A percentile compares a stretch with the other conserved stretches of the same genome.
Conservation (phyloP, 306 rosid genomes). For the Lagenaria siceraria region DNA sequence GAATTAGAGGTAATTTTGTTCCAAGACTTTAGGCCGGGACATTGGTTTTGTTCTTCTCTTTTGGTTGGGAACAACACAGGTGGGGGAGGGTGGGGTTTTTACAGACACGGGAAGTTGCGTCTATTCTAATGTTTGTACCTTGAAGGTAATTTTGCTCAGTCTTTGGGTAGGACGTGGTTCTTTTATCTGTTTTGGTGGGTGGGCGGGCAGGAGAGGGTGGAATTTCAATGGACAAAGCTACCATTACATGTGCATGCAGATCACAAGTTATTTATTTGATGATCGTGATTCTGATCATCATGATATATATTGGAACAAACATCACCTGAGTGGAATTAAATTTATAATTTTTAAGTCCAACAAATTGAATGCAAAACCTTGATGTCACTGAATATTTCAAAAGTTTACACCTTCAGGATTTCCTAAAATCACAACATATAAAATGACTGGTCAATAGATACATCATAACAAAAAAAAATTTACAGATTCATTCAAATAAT, state of each 20-base stretch:
- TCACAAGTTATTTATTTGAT: not conserved
- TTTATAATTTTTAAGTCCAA: not conserved
- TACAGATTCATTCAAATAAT: not conserved
- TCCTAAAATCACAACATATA: conserved; percentile 2
- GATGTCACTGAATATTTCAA: conserved; percentile 9
- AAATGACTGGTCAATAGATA: not conserved
- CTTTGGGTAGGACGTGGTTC: not conserved
- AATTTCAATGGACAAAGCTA: not conserved
- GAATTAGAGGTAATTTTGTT: not conserved
- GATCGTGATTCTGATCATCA: not conserved
- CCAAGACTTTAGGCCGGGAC: not conserved
- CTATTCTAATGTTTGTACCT: not conserved
- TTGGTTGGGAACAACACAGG: not conserved
- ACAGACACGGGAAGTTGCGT: not conserved
- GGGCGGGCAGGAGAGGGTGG: not conserved
- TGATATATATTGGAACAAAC: not conserved
- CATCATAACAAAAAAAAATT: not conserved
- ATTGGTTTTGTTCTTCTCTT: not conserved
- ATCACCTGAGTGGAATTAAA: conserved; percentile 6
- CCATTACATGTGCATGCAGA: not conserved
- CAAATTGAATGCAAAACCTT: conserved; percentile 9
- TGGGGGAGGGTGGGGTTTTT: not conserved
- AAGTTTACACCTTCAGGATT: not conserved
- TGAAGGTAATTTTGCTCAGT: not conserved
- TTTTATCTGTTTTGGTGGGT: not conserved